Base-by-base conservation (phyloP, 192 early-diverging fungal species). In the Umbelopsis sp. region DNA sequence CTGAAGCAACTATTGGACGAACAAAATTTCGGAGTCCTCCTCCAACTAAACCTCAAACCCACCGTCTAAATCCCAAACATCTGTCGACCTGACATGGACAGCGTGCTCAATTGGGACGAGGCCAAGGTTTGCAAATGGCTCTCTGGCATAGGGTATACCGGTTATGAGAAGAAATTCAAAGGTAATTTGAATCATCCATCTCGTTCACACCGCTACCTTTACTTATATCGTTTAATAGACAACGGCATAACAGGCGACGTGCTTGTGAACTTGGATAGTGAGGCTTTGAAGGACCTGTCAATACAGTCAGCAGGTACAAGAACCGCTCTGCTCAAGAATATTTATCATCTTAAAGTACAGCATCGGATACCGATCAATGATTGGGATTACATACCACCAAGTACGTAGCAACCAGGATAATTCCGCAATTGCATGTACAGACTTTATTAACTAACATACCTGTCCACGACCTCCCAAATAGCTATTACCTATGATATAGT, bases 191-290 rank as follows among this genome's bases (percentile, higher is more conserved):
- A 56, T 21, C 24, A 26, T 69, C 56, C 25, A 54, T 29, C 44
- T 31, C 1, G 31, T 14, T 25, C 31, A 21, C 49, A 45, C 20
- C 21, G 21, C 45, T 49, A n/a, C 22, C 66, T 20, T 68, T 74
- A 16, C 7, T 17, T 22, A 26, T 26, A 29, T 66, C 47, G 0
- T 12, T 9, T n/a, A 31, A 10, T 70, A 94, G 97, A 97, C 65
- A 91, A 98, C 78, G 87, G 86, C 22, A 96, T 99, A 71, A 91
- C 91, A 26, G 97, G 97, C 65, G 94, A 95, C 52, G 82, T 95
- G 7, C 85, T 99, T 5, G 79, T 94, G 38, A 88, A 93, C 75
- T 89, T 96, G 21, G 94, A 96, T 81, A 95, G 98, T 80, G 93
- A 91, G 51, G 86, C 96, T 38, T 84, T 99, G 68, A 93, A 92